A percentile compares a stretch with the other conserved stretches of the same genome.
Conservation (phyloP, 768 basidiomycete species). For the Leccinum subgranulosum region DNA sequence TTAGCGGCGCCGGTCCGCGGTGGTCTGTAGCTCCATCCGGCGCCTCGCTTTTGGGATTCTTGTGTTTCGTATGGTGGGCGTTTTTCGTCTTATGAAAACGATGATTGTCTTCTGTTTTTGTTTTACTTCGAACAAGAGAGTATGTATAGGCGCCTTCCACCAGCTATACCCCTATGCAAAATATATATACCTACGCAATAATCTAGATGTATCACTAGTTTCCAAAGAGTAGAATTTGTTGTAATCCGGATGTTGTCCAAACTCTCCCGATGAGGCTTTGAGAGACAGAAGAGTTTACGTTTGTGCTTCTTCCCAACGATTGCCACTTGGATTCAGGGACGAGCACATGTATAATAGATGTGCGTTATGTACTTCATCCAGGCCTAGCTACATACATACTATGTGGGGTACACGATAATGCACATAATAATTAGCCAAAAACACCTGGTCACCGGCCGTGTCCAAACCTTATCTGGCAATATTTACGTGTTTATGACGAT, state of each 20-base stretch:
- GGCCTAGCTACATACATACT: too few species aligned
- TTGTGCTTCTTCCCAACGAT: not conserved
- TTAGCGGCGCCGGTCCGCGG: slow-evolving; percentile 35
- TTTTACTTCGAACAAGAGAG: not conserved
- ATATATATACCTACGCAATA: not conserved
- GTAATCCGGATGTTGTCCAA: not conserved
- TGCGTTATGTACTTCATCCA: too few species aligned
- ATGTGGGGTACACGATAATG: too few species aligned
- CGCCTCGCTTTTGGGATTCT: slow-evolving; percentile 8
- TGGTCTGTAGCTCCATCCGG: slow-evolving; percentile 6
- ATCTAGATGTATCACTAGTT: not conserved
- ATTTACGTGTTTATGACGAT: too few species aligned
- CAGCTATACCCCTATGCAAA: not conserved
- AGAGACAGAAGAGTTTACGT: not conserved
- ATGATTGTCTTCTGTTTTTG: not conserved
- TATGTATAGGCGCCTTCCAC: not conserved
- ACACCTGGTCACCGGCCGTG: too few species aligned
- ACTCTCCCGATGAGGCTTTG: not conserved
- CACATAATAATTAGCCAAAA: too few species aligned
- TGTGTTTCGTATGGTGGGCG: slow-evolving; percentile 18
- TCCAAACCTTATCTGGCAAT: too few species aligned
- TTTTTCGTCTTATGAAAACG: not conserved
- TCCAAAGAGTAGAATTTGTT: not conserved
- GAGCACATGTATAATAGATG: too few species aligned
- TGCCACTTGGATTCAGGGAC: not conserved